Evolutionary conservation across 129 eudicot species (phyloP), one percentile per base, ranked within the genome.

Genomic region (Chrysanthemum seticuspe): DNA sequence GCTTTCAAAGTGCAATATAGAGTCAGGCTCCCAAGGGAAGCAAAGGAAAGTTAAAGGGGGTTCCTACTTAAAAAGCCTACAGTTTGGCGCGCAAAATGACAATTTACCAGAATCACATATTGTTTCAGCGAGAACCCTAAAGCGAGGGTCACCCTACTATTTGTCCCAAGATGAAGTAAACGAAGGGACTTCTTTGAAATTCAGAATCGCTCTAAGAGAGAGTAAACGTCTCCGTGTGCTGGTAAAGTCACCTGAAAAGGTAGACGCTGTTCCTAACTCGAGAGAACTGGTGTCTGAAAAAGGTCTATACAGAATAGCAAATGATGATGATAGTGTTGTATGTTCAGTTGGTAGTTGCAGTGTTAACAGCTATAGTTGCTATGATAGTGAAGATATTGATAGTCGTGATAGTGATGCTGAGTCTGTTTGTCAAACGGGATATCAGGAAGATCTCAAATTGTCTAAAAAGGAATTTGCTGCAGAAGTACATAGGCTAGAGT

Each of bases 311-410:
- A 80, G 86, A 71, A 77, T 76, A 80, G 61, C 72, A 16, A 69
- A 64, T 72, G 77, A 29, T 74, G 82, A 78, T 62, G 85, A 85
- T 67, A 82, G 84, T 72, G 79, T 71, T 58, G 45, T 76, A 47
- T 81, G 87, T 66, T 89, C 96, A 4, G 87, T 87, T 57, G 91
- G 83, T 83, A 86, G 92, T 80, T 88, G 98, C 80, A 84, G 92
- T 59, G 71, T 74, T 65, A 65, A 72, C 74, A 62, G 70, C 52
- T 71, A 70, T 56, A 36, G 78, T 50, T 68, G 66, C 29, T 77
- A 71, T 75, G 68, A 81, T 47, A 58, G 70, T 67, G 85, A 85
- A 70, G 86, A 68, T 50, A 67, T 59, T 29, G 83, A 77, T 74
- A 67, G 74, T 74, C 44, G 75, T 59, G 58, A 44, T 72, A 89